phyloP scores from a whole-genome alignment of 805 yeast genomes.

The Ogataea trehaloabstinens region DNA sequence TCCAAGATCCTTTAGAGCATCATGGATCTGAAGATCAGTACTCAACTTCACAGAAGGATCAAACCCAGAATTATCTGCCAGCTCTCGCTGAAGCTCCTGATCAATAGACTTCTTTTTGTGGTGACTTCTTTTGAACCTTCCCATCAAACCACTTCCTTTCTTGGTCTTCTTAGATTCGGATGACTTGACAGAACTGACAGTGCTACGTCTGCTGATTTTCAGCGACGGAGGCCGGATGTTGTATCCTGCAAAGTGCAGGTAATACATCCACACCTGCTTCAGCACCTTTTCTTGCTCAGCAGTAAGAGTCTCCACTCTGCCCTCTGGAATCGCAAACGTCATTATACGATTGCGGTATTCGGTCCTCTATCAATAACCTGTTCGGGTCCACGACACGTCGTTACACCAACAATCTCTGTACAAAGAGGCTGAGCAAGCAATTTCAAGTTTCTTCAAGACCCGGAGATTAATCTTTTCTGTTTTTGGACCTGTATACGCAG shows the following conservation, averaged over 20 bases:
- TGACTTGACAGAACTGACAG: conserved; percentile 31
- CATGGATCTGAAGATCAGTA: conserved; percentile 41
- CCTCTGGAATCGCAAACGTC: conserved; percentile 27
- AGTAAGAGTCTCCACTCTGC: conserved; percentile 45
- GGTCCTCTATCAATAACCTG: too few relatives aligned
- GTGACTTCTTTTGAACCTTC: conserved; percentile 28
- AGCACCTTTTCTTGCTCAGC: conserved; percentile 59
- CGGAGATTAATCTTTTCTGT: too few relatives aligned
- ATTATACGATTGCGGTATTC: not conserved
- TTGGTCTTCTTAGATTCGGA: conserved; percentile 29
- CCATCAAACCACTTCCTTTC: conserved; percentile 25
- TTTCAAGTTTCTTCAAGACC: too few relatives aligned
- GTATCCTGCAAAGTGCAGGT: conserved; percentile 60
- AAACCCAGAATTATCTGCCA: conserved; percentile 21
- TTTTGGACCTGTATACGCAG: too few relatives aligned
- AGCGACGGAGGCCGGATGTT: conserved; percentile 16
- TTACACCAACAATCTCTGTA: too few relatives aligned
- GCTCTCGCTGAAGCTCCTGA: conserved; percentile 14
- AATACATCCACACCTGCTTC: conserved; percentile 70
- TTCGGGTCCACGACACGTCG: too few relatives aligned
- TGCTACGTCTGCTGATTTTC: conserved; percentile 14
- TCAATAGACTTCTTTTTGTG: conserved; percentile 23
- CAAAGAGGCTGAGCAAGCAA: too few relatives aligned
- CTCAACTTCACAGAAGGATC: conserved; percentile 29
- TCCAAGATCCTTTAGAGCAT: conserved; percentile 49